Evolutionary conservation across 805 yeast genomes (phyloP), one percentile per base, ranked within the genome.

Genomic region (Cyberlindnera subsufficiens): DNA sequence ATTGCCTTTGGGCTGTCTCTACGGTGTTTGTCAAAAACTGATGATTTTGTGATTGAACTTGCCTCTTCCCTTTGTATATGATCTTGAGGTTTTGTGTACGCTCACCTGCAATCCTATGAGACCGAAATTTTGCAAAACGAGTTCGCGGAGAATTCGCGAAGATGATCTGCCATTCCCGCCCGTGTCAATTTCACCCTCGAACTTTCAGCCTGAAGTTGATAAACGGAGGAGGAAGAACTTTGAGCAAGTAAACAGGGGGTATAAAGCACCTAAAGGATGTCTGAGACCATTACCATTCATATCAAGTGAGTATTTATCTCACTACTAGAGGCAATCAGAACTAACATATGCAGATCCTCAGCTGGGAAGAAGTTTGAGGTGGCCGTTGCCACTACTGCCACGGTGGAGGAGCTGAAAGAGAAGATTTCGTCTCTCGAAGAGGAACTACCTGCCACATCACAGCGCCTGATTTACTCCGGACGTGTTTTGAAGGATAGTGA

Each of bases 381-480:
- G 39, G 59, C 71, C 5, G 73, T 86, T 25, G 68, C 74, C 16
- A 61, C 78, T 0, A 51, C 73, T 14, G 60, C 71, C 36, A 78
- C 90, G 2, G 79, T 91, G 30, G 66, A 69, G 18, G 85, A 82
- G 47, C 72, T 91, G 51, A 91, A 91, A 64, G 73, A 72, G 31
- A 69, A 69, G 51, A 71, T 91, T 40, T 80, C 80, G 20, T 67
- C 69, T 17, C n/a, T 15, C 4, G 74, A 71, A 45, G 65, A 89
- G 6, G 82, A 77, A 18, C 71, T 89, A 35, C 82, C 95, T 5
- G 79, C 77, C 1, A 83, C 74, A n/a, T 77, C 83, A 47, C 98
- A 90, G 66, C 75, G 98, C 45, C 73, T 91, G 59, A 90, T 91
- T 58, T 91, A 86, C 67, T 86, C 96, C 3, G 99, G 99, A 33